phyloP scores from a whole-genome alignment of 1,284 basidiomycete genomes.

The Austropuccinia psidii region DNA sequence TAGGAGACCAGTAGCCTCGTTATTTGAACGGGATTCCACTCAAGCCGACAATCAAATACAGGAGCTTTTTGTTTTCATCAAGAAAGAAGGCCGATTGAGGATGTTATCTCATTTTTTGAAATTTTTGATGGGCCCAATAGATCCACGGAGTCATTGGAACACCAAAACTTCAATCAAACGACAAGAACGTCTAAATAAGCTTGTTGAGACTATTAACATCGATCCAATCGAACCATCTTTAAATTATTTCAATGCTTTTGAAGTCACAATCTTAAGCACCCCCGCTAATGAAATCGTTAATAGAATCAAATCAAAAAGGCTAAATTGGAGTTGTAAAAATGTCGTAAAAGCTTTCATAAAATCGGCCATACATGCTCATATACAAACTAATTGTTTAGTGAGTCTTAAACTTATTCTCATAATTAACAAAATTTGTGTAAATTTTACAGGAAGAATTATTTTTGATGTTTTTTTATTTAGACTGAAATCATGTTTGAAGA shows the following conservation, averaged over 20 bases:
- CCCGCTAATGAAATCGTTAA: constrained; percentile 41
- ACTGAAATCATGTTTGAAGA: constrained; percentile 58
- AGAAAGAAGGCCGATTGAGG: too few species aligned
- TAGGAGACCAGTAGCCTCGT: too few species aligned
- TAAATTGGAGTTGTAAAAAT: constrained; percentile 61
- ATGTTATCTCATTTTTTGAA: constrained; percentile 12
- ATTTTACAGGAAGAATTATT: background rate
- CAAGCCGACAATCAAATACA: too few species aligned
- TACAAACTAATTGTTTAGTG: constrained; percentile 66
- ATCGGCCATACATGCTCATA: constrained; percentile 60
- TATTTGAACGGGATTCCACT: too few species aligned
- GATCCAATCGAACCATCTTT: constrained; percentile 16
- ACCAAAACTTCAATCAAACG: background rate
- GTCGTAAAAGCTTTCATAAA: constrained; percentile 67
- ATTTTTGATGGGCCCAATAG: background rate
- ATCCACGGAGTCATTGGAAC: constrained; percentile 13
- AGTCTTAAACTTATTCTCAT: constrained; percentile 49
- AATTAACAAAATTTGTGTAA: background rate
- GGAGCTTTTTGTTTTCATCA: too few species aligned
- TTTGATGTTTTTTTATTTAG: constrained; percentile 8
- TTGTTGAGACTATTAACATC: constrained; percentile 14
- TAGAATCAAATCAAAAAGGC: constrained; percentile 38
- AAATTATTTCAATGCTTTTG: constrained; percentile 28
- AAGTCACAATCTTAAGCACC: constrained; percentile 41
- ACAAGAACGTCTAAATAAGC: constrained; percentile 10